Base-by-base conservation (phyloP, 331 rosid species). In the Cydonia oblonga region DNA sequence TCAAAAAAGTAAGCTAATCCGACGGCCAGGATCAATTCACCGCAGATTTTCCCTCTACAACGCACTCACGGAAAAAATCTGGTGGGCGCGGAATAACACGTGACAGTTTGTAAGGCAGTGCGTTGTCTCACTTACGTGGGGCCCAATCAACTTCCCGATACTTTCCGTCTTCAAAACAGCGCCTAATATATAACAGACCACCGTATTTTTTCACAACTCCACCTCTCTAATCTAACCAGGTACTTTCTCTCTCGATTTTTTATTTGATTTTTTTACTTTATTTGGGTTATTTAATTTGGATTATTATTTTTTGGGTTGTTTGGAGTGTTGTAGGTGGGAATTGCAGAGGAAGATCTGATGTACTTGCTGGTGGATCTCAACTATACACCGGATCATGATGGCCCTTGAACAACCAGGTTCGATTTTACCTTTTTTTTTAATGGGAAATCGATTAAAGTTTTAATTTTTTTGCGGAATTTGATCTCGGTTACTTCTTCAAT, bases 401-500 rank as follows among this genome's bases (percentile, higher is more conserved):
- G 89, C 93, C 86, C 96, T 85, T 92, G 95, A 92, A 84, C 86
- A 78, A 54, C 78, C 86, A 77, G 96, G 97, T 92, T 64, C 70
- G 73, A 18, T n/a, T 67, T 42, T 80, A n/a, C 0, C 0, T 18
- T 25, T 74, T 33, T 46, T 18, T 30, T 54, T 23, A 22, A 74
- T 23, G 54, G 42, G 44, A 65, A 35, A n/a, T 25, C 18, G 65
- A 7, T 58, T 11, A 1, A 29, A 9, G 2, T 25, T 62, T 8
- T 19, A 1, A 49, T 49, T 19, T 61, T 32, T 72, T 22, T 19
- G 12, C 15, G 3, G 19, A 58, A 72, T 59, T 72, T 72, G 68
- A 68, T 68, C 73, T 59, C 42, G 30, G 74, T 75, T 44, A 44
- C 69, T 54, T 20, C 9, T 51, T 13, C 24, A 44, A 35, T 60